Evolutionary conservation across 2,329 filamentous ascomycete genomes (phyloP), one percentile per base, ranked within the genome.

Genomic region (Neoascochyta sp.): DNA sequence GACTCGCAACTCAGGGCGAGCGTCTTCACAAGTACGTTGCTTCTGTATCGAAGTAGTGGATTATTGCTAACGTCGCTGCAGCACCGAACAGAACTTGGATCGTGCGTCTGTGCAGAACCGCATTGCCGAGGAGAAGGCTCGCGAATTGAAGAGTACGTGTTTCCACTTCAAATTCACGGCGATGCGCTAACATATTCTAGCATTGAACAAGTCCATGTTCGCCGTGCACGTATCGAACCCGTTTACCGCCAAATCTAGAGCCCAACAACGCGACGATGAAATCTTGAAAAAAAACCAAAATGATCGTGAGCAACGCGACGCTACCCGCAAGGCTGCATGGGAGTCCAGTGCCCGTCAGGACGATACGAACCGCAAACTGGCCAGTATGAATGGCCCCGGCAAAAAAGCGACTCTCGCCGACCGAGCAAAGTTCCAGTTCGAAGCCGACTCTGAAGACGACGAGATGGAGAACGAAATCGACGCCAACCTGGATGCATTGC

Each of bases 121-220:
- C 39, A 70, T 86, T 41, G 86, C 86, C 4, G 81, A 88, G 47
- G 86, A 89, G 45, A 84, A 86, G 49, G 83, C 87, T 1, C 77
- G 80, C 26, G 87, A 95, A 56, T 69, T 95, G 20, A 90, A 90
- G 68, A 86, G 49, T 50, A 34, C 22, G 45, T 11, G 3, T 6
- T 3, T 7, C 7, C 4, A 7, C 3, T 6, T 5, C 2, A 10
- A 17, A n/a, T 16, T 36, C 20, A 33, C 17, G 9, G 8, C 10
- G 4, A 3, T 9, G 19, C 6, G 17, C 28, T 34, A 16, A 34
- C 28, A 7, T 6, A 7, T 11, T 3, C 6, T 30, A 52, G 47
- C 78, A 1, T 70, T 93, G 27, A 94, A 95, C 64, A 74, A 83
- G 41, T 88, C 82, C 68, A 94, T 95, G 87, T 95, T 95, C 54